These are phyloP conservation scores for Barnettozyma wickerhamii DNA, from an alignment of 805 yeast species.

Conservation along the genomic window DNA sequence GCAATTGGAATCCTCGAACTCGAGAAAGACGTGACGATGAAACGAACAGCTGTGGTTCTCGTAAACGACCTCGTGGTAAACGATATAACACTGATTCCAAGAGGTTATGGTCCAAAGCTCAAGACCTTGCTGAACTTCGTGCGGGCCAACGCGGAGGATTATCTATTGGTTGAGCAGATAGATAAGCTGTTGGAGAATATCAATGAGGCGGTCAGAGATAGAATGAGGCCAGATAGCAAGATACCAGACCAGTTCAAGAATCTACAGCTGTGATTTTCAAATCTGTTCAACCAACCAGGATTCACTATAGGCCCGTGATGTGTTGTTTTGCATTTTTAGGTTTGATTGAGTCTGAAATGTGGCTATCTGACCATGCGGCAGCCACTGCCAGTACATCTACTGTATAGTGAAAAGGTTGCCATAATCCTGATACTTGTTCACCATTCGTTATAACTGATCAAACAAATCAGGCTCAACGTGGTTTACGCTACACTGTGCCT, in stretches of 20 bases:
- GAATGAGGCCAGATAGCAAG: not conserved
- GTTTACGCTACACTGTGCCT: too few species aligned
- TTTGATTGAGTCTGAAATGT: too few species aligned
- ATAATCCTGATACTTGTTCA: too few species aligned
- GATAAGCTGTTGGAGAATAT: conserved; percentile 30
- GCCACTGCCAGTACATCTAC: too few species aligned
- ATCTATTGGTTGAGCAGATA: conserved; percentile 58
- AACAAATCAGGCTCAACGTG: too few species aligned
- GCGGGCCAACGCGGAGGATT: conserved; percentile 47
- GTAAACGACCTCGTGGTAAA: conserved; percentile 55
- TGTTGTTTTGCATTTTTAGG: too few species aligned
- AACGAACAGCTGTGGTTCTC: conserved; percentile 72
- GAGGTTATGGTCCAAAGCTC: conserved; percentile 40
- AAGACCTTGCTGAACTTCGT: conserved; percentile 40
- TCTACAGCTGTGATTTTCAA: conserved; percentile 1
- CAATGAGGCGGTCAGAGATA: conserved; percentile 18
- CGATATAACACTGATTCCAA: conserved; percentile 47
- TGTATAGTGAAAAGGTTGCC: too few species aligned
- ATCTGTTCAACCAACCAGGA: too few species aligned
- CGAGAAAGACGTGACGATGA: conserved; percentile 51
- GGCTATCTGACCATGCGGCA: too few species aligned
- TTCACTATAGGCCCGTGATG: too few species aligned
- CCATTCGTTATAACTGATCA: too few species aligned
- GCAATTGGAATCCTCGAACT: conserved; percentile 67
- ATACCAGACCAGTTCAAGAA: conserved; percentile 4